phyloP scores from a whole-genome alignment of 2,329 filamentous ascomycete species.

The Colletotrichum destructivum region DNA sequence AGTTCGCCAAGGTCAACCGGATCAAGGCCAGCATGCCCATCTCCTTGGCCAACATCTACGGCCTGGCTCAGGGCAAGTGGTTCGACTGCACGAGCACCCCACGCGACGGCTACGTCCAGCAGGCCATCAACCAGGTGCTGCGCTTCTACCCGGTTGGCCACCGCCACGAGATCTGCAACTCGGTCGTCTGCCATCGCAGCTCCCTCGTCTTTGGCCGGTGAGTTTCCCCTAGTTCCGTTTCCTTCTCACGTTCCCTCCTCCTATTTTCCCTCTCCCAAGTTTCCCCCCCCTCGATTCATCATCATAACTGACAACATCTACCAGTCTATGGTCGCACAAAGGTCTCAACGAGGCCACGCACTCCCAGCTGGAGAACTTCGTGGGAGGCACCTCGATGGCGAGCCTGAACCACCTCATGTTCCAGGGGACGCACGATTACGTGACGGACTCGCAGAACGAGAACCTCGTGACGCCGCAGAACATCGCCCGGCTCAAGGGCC shows the following conservation, averaged over 20 bases:
- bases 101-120: slow-evolving; percentile 65
- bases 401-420: slow-evolving; percentile 69
- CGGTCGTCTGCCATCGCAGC: slow-evolving; percentile 72
- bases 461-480: slow-evolving; percentile 31
- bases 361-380: slow-evolving; percentile 71
- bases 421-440: slow-evolving; percentile 66
- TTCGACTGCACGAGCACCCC: slow-evolving; percentile 65
- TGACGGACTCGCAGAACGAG: slow-evolving; percentile 48
- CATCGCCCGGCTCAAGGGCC: slow-evolving; percentile 27
- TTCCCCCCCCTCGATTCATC: too few relatives aligned
- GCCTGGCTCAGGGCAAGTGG: slow-evolving; percentile 65
- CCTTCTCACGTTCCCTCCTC: too few relatives aligned
- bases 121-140: slow-evolving; percentile 67
- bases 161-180: slow-evolving; percentile 72
- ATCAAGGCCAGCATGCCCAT: slow-evolving; percentile 67
- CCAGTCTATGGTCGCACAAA: slow-evolving; percentile 68
- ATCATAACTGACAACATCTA: not conserved
- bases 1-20: slow-evolving; percentile 69
- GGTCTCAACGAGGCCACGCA: slow-evolving; percentile 79
- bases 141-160: slow-evolving; percentile 69
- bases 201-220: slow-evolving; percentile 73
- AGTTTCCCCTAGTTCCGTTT: not conserved
- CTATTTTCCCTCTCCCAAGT: too few relatives aligned
- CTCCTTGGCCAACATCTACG: slow-evolving; percentile 65
- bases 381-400: slow-evolving; percentile 74